Base-by-base conservation (phyloP, 768 basidiomycete species). In the Mycena leptocephala region DNA sequence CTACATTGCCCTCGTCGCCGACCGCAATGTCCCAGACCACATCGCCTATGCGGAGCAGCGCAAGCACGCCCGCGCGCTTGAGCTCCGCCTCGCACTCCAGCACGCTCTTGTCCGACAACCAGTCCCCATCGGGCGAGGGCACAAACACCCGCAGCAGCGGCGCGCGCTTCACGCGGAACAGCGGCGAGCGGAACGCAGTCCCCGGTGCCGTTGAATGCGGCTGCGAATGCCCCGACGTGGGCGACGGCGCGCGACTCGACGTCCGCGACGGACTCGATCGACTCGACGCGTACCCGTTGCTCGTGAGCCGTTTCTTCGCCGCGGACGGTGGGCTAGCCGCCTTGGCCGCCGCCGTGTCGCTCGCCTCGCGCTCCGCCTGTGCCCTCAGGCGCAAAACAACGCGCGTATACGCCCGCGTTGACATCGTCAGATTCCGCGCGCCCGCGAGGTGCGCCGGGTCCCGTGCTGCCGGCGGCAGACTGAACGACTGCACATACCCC, bases 21-120 rank as follows among this genome's bases (percentile, higher is more conserved):
- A 95, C 94, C 6, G 95, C 96, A 18, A 93, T 88, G 79, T 97
- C 96, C 95, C 96, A 97, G 18, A 97, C 91, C 0, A 96, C 92
- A 82, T 97, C 96, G 1, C 96, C 96, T 33, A 92, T 87, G 61
- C 93, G 88, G 83, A 97, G 83, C 56, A 95, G 83, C 53, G 87
- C 87, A 78, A 88, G 77, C 41, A 96, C 89, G 1, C 93, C 94
- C 10, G 95, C 93, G 16, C 91, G 87, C 76, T 91, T 92, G 78
- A 95, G 88, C 86, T 97, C 96, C 1, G 90, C 91, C 83, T 97
- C 96, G 81, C 96, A 96, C 79, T 94, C 93, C 70, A 96, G 79
- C 24, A 97, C 92, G 72, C 95, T 94, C 78, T 91, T 88, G 82
- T 97, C 96, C 13, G 93, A 94, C 58, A 97, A 85, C 96, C 96